phyloP scores from a whole-genome alignment of 306 rosid genomes.

The Begonia loranthoides region DNA sequence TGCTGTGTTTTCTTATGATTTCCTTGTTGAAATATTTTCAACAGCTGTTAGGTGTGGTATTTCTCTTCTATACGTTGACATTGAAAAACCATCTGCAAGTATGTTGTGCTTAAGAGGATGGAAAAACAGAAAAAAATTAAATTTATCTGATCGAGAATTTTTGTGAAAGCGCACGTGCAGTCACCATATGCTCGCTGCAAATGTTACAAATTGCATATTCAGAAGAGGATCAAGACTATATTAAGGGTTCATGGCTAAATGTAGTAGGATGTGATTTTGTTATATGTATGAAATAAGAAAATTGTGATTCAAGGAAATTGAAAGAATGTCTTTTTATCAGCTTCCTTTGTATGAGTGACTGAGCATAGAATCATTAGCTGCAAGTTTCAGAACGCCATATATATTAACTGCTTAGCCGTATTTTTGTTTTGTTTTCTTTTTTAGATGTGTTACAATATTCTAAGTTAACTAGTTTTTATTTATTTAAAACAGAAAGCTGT shows the following conservation, averaged over 20 bases:
- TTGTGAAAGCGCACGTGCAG: too few species aligned
- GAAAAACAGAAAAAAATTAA: too few species aligned
- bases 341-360: not conserved
- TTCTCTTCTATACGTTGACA: not conserved
- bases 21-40: not conserved
- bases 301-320: too few species aligned
- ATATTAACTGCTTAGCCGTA: not conserved
- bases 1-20: too few species aligned
- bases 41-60: not conserved
- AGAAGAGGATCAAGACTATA: too few species aligned
- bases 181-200: too few species aligned
- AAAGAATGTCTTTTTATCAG: too few species aligned
- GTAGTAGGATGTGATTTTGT: too few species aligned
- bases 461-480: slow-evolving; percentile 22
- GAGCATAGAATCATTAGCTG: not conserved
- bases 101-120: not conserved
- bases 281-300: too few species aligned
- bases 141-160: too few species aligned
- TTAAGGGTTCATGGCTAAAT: too few species aligned
- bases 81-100: not conserved
- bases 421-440: slow-evolving; percentile 4
- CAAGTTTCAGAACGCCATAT: not conserved
- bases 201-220: too few species aligned
- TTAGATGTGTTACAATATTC: slow-evolving; percentile 7
- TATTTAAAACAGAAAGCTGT: slow-evolving; percentile 84